Evolutionary conservation across 2,329 filamentous ascomycete genomes (phyloP), one percentile per base, ranked within the genome.

Genomic region (Alternaria angustiovoidea): DNA sequence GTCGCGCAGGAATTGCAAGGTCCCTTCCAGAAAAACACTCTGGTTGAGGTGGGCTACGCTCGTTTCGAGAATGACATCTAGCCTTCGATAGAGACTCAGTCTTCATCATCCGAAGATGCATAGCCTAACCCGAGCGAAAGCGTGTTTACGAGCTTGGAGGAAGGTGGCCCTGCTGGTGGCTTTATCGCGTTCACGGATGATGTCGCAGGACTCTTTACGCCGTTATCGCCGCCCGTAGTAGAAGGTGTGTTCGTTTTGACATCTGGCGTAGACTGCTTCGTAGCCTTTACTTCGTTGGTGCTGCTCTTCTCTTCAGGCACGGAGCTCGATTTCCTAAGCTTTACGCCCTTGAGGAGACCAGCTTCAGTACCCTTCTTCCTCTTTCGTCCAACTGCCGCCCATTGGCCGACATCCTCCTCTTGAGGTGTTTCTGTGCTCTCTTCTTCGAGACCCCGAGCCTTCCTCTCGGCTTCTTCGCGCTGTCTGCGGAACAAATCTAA

Each of bases 401-500:
- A 88, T 52, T 83, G 78, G 49, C 81, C 80, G 51, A 75, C 78
- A 48, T 82, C 81, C 52, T 78, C 78, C 49, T 79, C 75, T 18
- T 38, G 30, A 4, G 69, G 73, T 3, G 52, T 58, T 24, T 75
- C 75, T 5, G 75, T 71, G n/a, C 71, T 74, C 22, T 78, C 75
- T 46, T 81, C 80, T 9, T 81, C 73, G 1, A 81, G 68, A 5
- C 53, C 57, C 22, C 47, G 54, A 6, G 63, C 76, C 32, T 79
- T 81, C 65, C 83, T 83, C 72, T 89, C 87, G 1, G 83, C 85
- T 63, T 87, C 84, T 63, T 88, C 86, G 61, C 86, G 86, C 67
- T 86, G 85, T 62, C 81, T 82, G 30, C 86, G 83, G 65, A 89
- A 90, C 1, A 80, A 69, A 41, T 88, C 86, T 11, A 90, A 76